Evolutionary conservation across 2,329 filamentous ascomycete genomes (phyloP), one percentile per base, ranked within the genome.

Genomic region (Aureobasidium lini): DNA sequence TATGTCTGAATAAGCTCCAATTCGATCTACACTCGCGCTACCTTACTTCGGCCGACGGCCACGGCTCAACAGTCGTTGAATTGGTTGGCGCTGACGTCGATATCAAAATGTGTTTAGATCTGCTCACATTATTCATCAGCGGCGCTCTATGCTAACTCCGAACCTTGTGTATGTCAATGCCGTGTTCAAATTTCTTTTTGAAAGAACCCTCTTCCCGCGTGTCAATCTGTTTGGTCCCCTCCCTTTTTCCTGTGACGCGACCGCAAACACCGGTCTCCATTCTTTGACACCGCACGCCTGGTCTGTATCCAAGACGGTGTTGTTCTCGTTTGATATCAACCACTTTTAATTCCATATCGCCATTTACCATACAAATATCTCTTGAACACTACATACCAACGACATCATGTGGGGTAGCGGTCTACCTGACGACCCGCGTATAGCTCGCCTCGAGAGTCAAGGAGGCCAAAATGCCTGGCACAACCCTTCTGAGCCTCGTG

Each of bases 401-500:
- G 13, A 16, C 42, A 32, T 16, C 6, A 61, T 61, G 59, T 61
- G 59, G 59, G 52, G 52, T 23, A 61, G 34, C 52, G 36, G 52
- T 23, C 43, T 61, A 29, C 7, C 43, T 43, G 59, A 61, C 37
- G 59, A 61, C 31, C 36, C 50, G 23, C 50, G 52, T 3, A 31
- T 57, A 11, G 50, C 15, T 28, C 59, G 59, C 15, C 15, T 47
- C 2, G 44, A 61, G 5, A 57, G 44, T 39, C 52, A 57, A 40
- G 54, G 52, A 46, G 42, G 34, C 2, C 57, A 50, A 31, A 61
- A 61, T 47, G 42, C 43, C 42, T 61, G 50, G 59, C 59, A 61
- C 46, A 61, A 61, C 23, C 49, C 59, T 29, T 16, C 50, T 8
- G 39, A 61, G 10, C 52, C 31, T 15, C 23, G 46, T 23, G 44